A percentile compares a stretch with the other conserved stretches of the same genome.
Conservation (phyloP, 495 filamentous ascomycete genomes). For the Thermothielavioides terrestris region DNA sequence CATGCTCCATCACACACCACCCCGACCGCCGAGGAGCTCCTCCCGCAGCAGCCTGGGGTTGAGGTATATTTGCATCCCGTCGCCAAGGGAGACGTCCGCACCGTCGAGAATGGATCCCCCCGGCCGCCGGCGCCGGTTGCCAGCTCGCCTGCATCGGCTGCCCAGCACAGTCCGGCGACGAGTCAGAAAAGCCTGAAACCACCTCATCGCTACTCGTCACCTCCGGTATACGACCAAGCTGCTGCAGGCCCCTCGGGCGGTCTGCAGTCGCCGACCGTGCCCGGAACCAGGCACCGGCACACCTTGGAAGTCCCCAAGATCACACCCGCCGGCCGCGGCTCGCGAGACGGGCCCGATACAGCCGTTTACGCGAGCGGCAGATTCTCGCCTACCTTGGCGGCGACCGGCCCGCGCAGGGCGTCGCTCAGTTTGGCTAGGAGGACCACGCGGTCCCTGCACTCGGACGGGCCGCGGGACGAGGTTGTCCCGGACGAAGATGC, state of each 20-base stretch:
- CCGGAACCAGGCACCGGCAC: slow-evolving; percentile 68
- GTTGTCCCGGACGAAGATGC: slow-evolving; percentile 79
- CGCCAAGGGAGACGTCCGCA: slow-evolving; percentile 23
- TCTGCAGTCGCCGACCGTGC: slow-evolving; percentile 36
- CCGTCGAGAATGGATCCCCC: slow-evolving; percentile 21
- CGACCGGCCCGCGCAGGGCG: slow-evolving; percentile 55
- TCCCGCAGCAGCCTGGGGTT: background rate
- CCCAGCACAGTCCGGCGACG: slow-evolving; percentile 33
- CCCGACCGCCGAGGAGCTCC: slow-evolving; percentile 4
- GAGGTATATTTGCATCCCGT: slow-evolving; percentile 29
- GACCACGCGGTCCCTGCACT: slow-evolving; percentile 74
- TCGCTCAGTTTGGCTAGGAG: slow-evolving; percentile 74
- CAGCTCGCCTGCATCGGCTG: slow-evolving; percentile 29
- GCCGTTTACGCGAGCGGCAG: slow-evolving; percentile 65
- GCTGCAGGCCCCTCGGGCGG: slow-evolving; percentile 37
- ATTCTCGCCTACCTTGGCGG: slow-evolving; percentile 64
- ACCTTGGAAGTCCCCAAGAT: slow-evolving; percentile 78
- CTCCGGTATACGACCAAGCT: slow-evolving; percentile 47
- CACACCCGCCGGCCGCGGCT: slow-evolving; percentile 38
- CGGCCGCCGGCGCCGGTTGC: slow-evolving; percentile 8
- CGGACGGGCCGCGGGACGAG: slow-evolving; percentile 75
- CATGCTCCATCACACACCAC: slow-evolving; percentile 8
- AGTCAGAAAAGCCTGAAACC: slow-evolving; percentile 29
- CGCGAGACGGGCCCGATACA: slow-evolving; percentile 53
- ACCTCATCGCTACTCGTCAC: slow-evolving; percentile 67